Conservation (phyloP, 352 stramenopile species). For the Pythium rishiriense region DNA sequence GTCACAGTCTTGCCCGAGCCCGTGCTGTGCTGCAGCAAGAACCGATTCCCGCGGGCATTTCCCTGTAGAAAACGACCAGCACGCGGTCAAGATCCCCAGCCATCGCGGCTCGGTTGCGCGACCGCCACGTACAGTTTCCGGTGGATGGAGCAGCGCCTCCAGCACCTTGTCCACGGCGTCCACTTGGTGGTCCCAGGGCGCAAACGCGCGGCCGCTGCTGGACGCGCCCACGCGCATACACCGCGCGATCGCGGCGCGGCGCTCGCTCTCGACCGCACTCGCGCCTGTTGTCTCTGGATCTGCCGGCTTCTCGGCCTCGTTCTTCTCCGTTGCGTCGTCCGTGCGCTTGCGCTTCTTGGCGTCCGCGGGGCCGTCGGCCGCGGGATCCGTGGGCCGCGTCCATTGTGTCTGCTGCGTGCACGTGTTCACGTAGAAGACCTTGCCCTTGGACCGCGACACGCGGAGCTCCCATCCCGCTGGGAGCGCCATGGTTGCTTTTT, state of each 20-base stretch:
- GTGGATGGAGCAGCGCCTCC: conserved; percentile 34
- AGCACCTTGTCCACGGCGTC: conserved; percentile 58
- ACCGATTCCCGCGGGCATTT: conserved; percentile 31
- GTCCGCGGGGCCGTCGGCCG: background rate
- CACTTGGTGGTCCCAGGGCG: conserved; percentile 67
- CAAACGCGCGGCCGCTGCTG: conserved; percentile 33
- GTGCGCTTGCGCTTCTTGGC: conserved; percentile 30
- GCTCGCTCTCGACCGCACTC: conserved; percentile 1
- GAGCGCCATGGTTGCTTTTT: conserved; percentile 27
- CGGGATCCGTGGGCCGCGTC: conserved; percentile 38
- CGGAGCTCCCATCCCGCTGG: conserved; percentile 60
- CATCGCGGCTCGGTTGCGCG: background rate
- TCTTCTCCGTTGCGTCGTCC: background rate
- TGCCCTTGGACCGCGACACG: conserved; percentile 68
- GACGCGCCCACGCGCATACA: conserved; percentile 63
- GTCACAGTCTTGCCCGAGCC: conserved; percentile 82
- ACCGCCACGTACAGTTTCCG: conserved; percentile 9
- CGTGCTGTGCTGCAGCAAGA: conserved; percentile 81
- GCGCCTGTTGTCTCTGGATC: too few species aligned
- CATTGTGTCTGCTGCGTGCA: conserved; percentile 56
- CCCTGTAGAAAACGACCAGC: conserved; percentile 1
- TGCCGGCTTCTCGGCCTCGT: background rate
- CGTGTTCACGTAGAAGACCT: conserved; percentile 71
- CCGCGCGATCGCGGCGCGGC: conserved; percentile 32
- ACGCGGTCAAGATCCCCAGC: background rate